Percentiles rank a stretch among this genome's conserved stretches.
phyloP scores from a whole-genome alignment of 768 basidiomycete genomes.

The Obba rivulosa region DNA sequence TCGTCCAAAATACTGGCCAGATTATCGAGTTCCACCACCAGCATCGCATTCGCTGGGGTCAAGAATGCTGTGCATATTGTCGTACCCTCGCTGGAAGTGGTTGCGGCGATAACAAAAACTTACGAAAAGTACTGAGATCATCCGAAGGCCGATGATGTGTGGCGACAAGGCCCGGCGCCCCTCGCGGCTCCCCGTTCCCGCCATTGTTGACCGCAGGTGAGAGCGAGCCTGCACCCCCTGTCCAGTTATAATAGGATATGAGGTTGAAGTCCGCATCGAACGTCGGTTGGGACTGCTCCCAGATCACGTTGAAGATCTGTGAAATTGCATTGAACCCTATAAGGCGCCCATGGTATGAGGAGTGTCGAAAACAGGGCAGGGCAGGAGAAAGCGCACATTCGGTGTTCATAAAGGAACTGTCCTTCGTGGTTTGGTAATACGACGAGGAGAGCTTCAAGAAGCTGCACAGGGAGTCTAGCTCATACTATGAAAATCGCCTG shows the following conservation, averaged over 20 bases:
- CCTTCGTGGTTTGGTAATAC: constrained; percentile 68
- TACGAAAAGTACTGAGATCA: constrained; percentile 65
- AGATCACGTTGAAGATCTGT: constrained; percentile 71
- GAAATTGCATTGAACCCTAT: constrained; percentile 63
- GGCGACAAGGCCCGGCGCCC: constrained; percentile 68
- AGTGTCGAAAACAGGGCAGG: neutral
- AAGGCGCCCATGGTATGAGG: neutral
- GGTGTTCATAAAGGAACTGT: constrained; percentile 64
- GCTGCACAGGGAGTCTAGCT: constrained; percentile 73
- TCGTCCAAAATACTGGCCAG: constrained; percentile 56
- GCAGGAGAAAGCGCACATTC: constrained; percentile 41
- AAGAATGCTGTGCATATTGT: constrained; percentile 49
- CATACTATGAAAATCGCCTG: constrained; percentile 43
- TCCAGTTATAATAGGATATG: constrained; percentile 80
- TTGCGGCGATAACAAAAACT: constrained; percentile 5
- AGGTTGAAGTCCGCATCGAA: constrained; percentile 70
- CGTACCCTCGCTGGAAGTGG: neutral
- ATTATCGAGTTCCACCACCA: constrained; percentile 65
- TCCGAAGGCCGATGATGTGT: constrained; percentile 77
- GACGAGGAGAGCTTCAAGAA: constrained; percentile 74
- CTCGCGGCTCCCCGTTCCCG: constrained; percentile 75
- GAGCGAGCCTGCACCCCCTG: constrained; percentile 59
- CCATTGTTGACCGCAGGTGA: constrained; percentile 58
- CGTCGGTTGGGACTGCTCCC: constrained; percentile 69
- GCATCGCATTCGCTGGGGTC: constrained; percentile 78